Base-by-base conservation (phyloP, 2,329 filamentous ascomycete genomes). In the Tolypocladium nubicola region DNA sequence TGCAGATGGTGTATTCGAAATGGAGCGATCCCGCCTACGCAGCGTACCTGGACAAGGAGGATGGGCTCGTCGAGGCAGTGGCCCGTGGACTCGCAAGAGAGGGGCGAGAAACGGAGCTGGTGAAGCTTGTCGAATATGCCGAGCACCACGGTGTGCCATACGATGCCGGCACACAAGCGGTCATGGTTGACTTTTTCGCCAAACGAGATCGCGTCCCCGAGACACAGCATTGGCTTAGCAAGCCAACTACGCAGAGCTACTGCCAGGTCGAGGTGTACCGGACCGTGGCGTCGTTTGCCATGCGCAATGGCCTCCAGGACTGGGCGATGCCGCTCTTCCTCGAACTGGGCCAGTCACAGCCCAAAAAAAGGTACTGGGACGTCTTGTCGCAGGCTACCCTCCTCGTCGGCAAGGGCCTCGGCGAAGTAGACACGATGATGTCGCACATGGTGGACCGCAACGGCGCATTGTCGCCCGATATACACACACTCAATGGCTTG, bases 401-500 rank as follows among this genome's bases (percentile, higher is more conserved):
- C 9, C 81, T 84, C 11, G 70, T 80, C 56, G 88, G 86, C 23
- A 88, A 86, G 66, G 83, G 84, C 1, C 82, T 88, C 1, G 83
- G 64, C 16, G 67, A 71, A 47, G 68, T 73, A 13, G 63, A 68
- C 47, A 63, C 58, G 23, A 90, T 69, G 85, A 90, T 67, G 79
- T 92, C 59, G 80, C 82, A 85, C 62, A 90, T 92, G 83, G 81
- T 94, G 59, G 76, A 81, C 49, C 77, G 85, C 23, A 70, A 79
- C 57, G 68, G 76, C 57, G 72, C 74, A 19, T 63, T 79, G 3
- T 70, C 75, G 8, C 83, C 90, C 0, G 86, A 89, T 56, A 85
- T 85, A 8, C 73, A 79, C 3, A 90, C 88, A 7, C 84, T 97
- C 64, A 96, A 97, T 66, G 75, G 77, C 7, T 78, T 97, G 33